Evolutionary conservation across 2,329 filamentous ascomycete genomes (phyloP).

Genomic region (Ceratocystis harringtonii): DNA sequence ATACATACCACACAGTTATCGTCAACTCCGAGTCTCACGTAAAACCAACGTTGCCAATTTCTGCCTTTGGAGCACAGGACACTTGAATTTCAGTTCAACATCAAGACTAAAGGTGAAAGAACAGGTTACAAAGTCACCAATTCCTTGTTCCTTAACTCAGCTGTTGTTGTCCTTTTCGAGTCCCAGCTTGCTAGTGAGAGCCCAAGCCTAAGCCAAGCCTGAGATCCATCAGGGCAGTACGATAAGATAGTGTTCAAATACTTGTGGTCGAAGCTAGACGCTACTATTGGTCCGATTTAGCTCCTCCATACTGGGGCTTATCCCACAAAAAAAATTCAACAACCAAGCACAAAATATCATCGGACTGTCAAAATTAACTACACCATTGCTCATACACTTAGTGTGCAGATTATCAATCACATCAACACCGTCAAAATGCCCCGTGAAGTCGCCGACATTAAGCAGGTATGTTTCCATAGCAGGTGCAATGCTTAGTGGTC

Average conservation of each 20-base stretch:
- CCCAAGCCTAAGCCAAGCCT: neutral
- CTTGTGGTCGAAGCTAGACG: neutral
- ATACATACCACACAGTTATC: no score
- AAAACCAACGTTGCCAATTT: no score
- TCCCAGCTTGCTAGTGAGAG: neutral
- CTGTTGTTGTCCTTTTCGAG: neutral
- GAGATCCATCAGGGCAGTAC: constrained; percentile 15
- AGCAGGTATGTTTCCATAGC: constrained; percentile 43
- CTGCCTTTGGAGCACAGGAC: no score
- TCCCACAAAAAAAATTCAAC: constrained; percentile 17
- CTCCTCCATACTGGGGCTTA: constrained; percentile 14
- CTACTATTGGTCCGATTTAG: constrained; percentile 12
- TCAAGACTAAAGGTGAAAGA: no score
- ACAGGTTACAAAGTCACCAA: no score
- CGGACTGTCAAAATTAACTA: constrained; percentile 16
- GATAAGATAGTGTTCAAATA: constrained; percentile 13
- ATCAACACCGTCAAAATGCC: constrained; percentile 58
- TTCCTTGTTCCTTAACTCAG: neutral
- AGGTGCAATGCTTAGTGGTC: neutral
- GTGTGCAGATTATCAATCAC: constrained; percentile 18
- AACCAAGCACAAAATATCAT: constrained; percentile 16
- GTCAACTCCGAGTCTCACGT: no score
- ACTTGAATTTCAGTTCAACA: no score
- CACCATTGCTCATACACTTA: constrained; percentile 17
- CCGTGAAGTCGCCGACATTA: constrained; percentile 96